Conservation (phyloP, 2,329 filamentous ascomycete species). For the Aureobasidium namibiae region DNA sequence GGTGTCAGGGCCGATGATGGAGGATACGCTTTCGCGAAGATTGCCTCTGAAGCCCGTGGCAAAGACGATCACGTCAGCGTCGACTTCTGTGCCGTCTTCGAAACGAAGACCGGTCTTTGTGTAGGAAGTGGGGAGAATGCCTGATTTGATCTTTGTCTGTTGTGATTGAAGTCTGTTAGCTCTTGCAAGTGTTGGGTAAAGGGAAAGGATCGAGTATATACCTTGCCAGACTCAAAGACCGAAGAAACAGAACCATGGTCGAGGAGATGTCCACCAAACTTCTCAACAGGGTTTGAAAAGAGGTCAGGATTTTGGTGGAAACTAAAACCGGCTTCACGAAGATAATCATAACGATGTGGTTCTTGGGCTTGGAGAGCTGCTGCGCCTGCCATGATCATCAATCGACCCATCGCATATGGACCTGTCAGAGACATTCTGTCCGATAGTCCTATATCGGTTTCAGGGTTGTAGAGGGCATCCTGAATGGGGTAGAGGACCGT, state of each 20-base stretch:
- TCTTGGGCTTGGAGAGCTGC: constrained; percentile 22
- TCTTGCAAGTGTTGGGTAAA: constrained; percentile 14
- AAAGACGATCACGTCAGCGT: constrained; percentile 40
- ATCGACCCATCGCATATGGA: constrained; percentile 9
- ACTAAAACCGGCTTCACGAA: constrained; percentile 30
- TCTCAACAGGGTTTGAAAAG: constrained; percentile 29
- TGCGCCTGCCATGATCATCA: constrained; percentile 15
- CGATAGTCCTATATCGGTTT: constrained; percentile 16
- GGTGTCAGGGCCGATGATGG: constrained; percentile 34
- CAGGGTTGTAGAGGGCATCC: constrained; percentile 18
- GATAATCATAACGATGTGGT: constrained; percentile 27
- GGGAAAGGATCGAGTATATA: constrained; percentile 3
- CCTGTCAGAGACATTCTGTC: constrained; percentile 18
- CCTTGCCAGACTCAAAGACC: constrained; percentile 26
- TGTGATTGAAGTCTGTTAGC: background rate
- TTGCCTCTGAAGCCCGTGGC: constrained; percentile 40
- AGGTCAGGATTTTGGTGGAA: constrained; percentile 27
- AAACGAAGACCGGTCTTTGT: constrained; percentile 35
- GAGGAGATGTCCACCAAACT: constrained; percentile 34
- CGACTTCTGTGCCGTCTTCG: constrained; percentile 33
- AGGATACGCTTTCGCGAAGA: constrained; percentile 31
- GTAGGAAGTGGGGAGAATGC: constrained; percentile 19
- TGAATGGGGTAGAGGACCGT: background rate
- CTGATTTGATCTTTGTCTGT: constrained; percentile 1
- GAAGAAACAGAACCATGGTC: constrained; percentile 30